Percentiles rank a stretch among this genome's conserved stretches.
Conservation (phyloP, 2,329 filamentous ascomycete genomes). For the Pseudogymnoascus sp. region DNA sequence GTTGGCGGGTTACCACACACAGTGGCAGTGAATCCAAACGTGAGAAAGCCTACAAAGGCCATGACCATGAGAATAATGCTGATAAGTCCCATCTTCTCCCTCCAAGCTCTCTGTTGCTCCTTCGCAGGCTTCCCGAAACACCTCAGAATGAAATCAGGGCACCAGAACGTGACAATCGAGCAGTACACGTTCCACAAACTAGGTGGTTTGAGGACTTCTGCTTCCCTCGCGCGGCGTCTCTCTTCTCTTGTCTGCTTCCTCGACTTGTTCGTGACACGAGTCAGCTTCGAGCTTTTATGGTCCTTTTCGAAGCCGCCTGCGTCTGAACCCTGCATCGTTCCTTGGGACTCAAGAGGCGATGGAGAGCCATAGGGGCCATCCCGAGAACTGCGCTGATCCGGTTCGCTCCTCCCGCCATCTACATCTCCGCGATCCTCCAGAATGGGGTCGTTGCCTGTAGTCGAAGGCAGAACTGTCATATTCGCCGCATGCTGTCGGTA, state of each 20-base stretch:
- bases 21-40: slow-evolving; percentile 86
- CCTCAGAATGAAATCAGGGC: slow-evolving; percentile 71
- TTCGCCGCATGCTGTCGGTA: slow-evolving; percentile 92
- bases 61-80: slow-evolving; percentile 88
- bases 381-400: slow-evolving; percentile 25
- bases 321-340: background rate
- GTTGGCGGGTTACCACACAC: slow-evolving; percentile 70
- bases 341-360: slow-evolving; percentile 15
- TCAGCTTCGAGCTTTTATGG: slow-evolving; percentile 11
- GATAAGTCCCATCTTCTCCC: slow-evolving; percentile 95
- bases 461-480: slow-evolving; percentile 83
- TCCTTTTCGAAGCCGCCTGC: background rate
- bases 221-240: slow-evolving; percentile 48
- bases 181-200: slow-evolving; percentile 96
- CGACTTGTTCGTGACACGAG: slow-evolving; percentile 40
- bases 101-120: slow-evolving; percentile 86
- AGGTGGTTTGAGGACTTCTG: slow-evolving; percentile 60
- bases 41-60: slow-evolving; percentile 84
- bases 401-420: slow-evolving; percentile 24
- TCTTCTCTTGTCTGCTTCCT: slow-evolving; percentile 59
- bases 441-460: slow-evolving; percentile 85
- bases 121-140: slow-evolving; percentile 82
- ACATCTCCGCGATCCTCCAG: slow-evolving; percentile 65
- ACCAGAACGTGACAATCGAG: slow-evolving; percentile 89
- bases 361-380: slow-evolving; percentile 25